Evolutionary conservation across 805 yeast genomes (phyloP), one percentile per base, ranked within the genome.

Genomic region (Saturnispora bothae): DNA sequence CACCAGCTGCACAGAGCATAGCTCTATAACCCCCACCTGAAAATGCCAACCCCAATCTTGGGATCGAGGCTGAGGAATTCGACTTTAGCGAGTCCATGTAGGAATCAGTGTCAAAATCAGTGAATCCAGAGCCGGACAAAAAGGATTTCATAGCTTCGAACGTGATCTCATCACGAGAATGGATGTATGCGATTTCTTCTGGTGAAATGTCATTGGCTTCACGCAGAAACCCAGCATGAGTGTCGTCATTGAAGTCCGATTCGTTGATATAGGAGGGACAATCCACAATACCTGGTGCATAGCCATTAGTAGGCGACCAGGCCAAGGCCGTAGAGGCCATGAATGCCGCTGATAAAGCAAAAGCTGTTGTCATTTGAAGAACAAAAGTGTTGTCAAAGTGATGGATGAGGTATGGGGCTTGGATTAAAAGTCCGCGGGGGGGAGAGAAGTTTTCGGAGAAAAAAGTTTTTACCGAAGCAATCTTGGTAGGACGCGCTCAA

Each of bases 11-110:
- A 41, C 68, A 61, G 32, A 85, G 60, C 84, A 85, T 83, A 25
- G 95, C 94, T 44, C 96, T 69, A 57, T 83, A 85, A 3, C 95
- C 95, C 53, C 96, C 95, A 32, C 95, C 95, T 13, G 83, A 69
- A 47, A 78, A 75, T 5, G 85, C 78, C 21, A 71, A 46, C 3
- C 75, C 86, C 31, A 80, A 62, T 34, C 67, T 64, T 14, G 61
- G 61, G 15, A 49, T 48, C 16, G 41, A 30, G 40, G 71, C 63
- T 6, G 73, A 51, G 28, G 59, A 50, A 48, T 65, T 59, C 3
- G 47, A 34, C 2, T 21, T 15, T 28, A 65, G 53, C 5, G 52
- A 42, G 33, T 61, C 61, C 26, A 68, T 48, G 43, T 63, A 75
- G 0, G 48, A 52, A 17, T 59, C 63, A 1, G 71, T 66, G 44